These are phyloP conservation scores for Fraxinus baroniana DNA, from an alignment of 305 asterid genomes.

Conservation along the genomic window DNA sequence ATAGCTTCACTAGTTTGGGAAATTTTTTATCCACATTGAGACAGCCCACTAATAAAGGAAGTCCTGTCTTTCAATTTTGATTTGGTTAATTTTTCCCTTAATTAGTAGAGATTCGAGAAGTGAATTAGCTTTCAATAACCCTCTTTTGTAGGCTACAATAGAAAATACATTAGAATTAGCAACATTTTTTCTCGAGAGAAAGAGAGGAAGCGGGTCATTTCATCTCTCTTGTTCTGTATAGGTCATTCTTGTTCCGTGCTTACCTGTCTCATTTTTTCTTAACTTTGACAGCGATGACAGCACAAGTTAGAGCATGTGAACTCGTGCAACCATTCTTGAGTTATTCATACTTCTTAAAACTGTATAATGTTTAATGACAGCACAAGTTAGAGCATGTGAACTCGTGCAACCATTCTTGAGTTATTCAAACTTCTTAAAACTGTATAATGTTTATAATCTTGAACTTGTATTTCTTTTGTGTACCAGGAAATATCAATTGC, in stretches of 20 bases:
- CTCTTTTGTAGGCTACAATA: background rate
- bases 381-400: no score
- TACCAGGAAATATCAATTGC: constrained; percentile 91
- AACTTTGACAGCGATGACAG: background rate
- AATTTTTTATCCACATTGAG: background rate
- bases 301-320: constrained; percentile 9
- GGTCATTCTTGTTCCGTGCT: background rate
- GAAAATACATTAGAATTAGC: background rate
- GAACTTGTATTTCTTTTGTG: constrained; percentile 18
- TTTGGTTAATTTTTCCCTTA: background rate
- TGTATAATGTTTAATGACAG: no score
- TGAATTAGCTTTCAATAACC: background rate
- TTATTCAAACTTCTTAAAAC: background rate
- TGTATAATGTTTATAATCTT: constrained; percentile 16
- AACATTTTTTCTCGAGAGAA: no score
- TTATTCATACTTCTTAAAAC: no score
- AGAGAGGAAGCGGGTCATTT: background rate
- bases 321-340: background rate
- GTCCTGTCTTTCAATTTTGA: background rate
- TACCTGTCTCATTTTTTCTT: background rate
- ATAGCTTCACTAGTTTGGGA: background rate
- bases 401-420: background rate
- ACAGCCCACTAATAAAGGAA: background rate
- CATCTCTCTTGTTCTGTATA: background rate
- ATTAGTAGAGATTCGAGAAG: background rate